A percentile compares a stretch with the other conserved stretches of the same genome.
phyloP scores from a whole-genome alignment of 2,329 filamentous ascomycete genomes.

The Coniochaeta pulveracea region DNA sequence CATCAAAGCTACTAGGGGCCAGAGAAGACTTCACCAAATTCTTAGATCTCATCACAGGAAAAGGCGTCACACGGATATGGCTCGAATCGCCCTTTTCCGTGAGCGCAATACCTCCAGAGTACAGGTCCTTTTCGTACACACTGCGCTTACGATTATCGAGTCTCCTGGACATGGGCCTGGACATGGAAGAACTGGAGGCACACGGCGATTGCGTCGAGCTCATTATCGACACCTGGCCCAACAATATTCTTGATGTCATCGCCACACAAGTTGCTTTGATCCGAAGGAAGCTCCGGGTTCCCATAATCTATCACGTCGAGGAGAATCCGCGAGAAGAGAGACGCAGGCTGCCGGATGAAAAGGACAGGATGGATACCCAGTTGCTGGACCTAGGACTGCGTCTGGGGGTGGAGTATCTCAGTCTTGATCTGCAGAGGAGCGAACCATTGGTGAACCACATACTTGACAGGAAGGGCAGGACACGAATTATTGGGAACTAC shows the following conservation, averaged over 20 bases:
- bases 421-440: conserved; percentile 48
- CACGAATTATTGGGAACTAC: conserved; percentile 50
- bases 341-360: conserved; percentile 24
- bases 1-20: conserved; percentile 45
- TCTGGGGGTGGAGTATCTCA: conserved; percentile 54
- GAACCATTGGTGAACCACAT: conserved; percentile 35
- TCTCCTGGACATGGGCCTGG: conserved; percentile 37
- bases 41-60: conserved; percentile 44
- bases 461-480: conserved; percentile 39
- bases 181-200: conserved; percentile 42
- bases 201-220: conserved; percentile 49
- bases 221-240: conserved; percentile 45
- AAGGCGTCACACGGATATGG: conserved; percentile 36
- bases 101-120: conserved; percentile 45
- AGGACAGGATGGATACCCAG: conserved; percentile 35
- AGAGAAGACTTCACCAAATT: conserved; percentile 51
- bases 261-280: conserved; percentile 45
- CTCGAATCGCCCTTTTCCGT: conserved; percentile 50
- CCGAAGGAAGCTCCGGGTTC: conserved; percentile 41
- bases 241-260: conserved; percentile 34
- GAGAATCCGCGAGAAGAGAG: conserved; percentile 32
- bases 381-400: conserved; percentile 53
- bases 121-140: conserved; percentile 47
- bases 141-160: conserved; percentile 50
- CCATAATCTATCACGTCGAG: conserved; percentile 47